A percentile compares a stretch with the other conserved stretches of the same genome.
Evolutionary conservation across 176 grass and related monocot species (phyloP).

Genomic region (maize (Zea mays)): DNA sequence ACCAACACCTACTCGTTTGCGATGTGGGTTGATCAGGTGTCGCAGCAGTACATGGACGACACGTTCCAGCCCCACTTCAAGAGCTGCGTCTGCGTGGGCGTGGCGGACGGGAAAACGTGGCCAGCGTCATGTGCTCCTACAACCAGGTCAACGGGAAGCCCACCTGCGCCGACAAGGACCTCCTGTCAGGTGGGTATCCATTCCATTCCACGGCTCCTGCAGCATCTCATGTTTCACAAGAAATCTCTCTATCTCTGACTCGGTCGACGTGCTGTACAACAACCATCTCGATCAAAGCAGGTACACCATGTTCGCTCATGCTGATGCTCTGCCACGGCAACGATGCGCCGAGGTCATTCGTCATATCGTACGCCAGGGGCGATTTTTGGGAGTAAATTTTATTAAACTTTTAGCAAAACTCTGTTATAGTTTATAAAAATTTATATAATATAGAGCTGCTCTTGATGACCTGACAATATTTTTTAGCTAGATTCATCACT

Average conservation of each 20-base stretch:
- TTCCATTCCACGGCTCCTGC: neutral
- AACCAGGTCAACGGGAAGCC: conserved; percentile 88
- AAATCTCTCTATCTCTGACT: conserved; percentile 43
- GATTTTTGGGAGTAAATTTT: too few relatives aligned
- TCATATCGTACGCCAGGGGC: too few relatives aligned
- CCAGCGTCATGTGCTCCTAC: conserved; percentile 99
- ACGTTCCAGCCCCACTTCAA: conserved; percentile 96
- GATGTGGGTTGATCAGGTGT: conserved; percentile 56
- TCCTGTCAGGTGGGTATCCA: conserved; percentile 50
- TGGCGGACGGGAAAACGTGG: conserved; percentile 74
- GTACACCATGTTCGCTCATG: neutral
- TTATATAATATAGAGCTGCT: too few relatives aligned
- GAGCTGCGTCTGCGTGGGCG: conserved; percentile 97
- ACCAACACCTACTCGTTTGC: too few relatives aligned
- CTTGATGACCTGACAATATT: too few relatives aligned
- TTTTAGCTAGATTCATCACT: too few relatives aligned
- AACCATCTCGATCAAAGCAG: conserved; percentile 73
- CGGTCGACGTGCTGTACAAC: conserved; percentile 83
- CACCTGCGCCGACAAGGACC: conserved; percentile 82
- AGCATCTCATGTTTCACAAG: too few relatives aligned
- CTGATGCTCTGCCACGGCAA: neutral
- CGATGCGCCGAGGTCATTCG: too few relatives aligned
- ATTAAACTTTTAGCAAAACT: too few relatives aligned
- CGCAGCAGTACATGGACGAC: conserved; percentile 85
- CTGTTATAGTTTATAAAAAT: too few relatives aligned